phyloP scores from a whole-genome alignment of 177 flowering plant species.

The Vitis hybrid region DNA sequence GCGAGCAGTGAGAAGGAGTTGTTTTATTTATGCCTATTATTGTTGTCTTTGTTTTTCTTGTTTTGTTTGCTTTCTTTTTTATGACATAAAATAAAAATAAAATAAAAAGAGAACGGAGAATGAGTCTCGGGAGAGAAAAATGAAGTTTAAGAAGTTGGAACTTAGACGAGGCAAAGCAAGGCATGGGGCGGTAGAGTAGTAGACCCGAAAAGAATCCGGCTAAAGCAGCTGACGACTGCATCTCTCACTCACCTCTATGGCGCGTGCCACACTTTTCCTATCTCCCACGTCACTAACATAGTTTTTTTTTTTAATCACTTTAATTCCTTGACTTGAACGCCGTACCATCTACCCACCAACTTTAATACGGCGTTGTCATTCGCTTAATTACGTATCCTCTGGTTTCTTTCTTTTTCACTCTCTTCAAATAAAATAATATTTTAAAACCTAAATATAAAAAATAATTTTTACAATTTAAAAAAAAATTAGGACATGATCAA shows the following conservation, averaged over 20 bases:
- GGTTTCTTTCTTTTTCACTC: no score
- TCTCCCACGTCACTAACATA: no score
- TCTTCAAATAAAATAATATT: no score
- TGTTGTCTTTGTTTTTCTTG: conserved; percentile 12
- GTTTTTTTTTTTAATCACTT: no score
- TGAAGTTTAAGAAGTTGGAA: not conserved
- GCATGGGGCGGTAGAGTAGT: conserved; percentile 28
- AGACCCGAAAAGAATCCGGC: conserved; percentile 25
- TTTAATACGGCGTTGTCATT: no score
- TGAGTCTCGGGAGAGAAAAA: not conserved
- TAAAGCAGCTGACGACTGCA: not conserved
- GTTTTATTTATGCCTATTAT: not conserved
- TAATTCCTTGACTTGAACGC: no score
- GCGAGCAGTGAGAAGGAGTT: conserved; percentile 2
- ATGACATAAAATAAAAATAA: conserved; percentile 1
- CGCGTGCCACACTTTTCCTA: not conserved
- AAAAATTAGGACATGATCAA: no score
- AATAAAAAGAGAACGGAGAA: not conserved
- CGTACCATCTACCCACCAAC: no score
- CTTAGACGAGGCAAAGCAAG: conserved; percentile 3
- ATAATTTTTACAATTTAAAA: no score
- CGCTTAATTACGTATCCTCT: no score
- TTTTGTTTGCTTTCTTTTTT: conserved; percentile 7
- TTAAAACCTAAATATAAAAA: no score
- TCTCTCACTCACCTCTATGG: not conserved